phyloP scores from a whole-genome alignment of 306 rosid genomes.

The Vigna mungo region DNA sequence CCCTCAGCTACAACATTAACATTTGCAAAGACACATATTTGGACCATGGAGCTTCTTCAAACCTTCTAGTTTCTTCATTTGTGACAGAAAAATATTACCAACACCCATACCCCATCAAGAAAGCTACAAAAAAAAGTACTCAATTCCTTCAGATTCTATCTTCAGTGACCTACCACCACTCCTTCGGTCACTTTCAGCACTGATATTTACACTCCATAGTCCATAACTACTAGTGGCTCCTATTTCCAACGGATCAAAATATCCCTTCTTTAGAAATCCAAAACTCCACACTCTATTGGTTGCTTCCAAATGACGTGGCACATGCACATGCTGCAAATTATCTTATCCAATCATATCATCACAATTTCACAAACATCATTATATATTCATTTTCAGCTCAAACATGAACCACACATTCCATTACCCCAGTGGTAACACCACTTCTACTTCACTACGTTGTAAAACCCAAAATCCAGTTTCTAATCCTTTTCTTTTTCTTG shows the following conservation, averaged over 20 bases:
- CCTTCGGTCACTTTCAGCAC: slow-evolving; percentile 34
- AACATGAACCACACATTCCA: neutral
- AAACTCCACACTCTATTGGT: slow-evolving; percentile 47
- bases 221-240: slow-evolving; percentile 48
- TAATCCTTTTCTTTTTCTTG: neutral
- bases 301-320: slow-evolving; percentile 42
- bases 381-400: slow-evolving; percentile 33
- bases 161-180: slow-evolving; percentile 30
- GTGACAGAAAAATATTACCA: too few relatives aligned
- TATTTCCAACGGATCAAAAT: slow-evolving; percentile 39
- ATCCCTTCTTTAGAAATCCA: slow-evolving; percentile 51
- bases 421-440: slow-evolving; percentile 22
- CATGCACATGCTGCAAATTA: slow-evolving; percentile 47
- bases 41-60: too few relatives aligned
- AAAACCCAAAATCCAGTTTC: slow-evolving; percentile 5
- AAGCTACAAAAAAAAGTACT: neutral
- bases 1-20: too few relatives aligned
- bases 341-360: slow-evolving; percentile 53
- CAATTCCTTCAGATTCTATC: slow-evolving; percentile 15
- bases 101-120: too few relatives aligned
- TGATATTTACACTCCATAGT: slow-evolving; percentile 49
- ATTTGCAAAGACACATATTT: too few relatives aligned
- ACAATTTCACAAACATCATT: neutral
- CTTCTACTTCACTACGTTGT: slow-evolving; percentile 20
- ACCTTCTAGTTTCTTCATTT: too few relatives aligned